Evolutionary conservation across 192 early-diverging fungal species (phyloP), one percentile per base, ranked within the genome.

Genomic region (Powellomyces hirtus): DNA sequence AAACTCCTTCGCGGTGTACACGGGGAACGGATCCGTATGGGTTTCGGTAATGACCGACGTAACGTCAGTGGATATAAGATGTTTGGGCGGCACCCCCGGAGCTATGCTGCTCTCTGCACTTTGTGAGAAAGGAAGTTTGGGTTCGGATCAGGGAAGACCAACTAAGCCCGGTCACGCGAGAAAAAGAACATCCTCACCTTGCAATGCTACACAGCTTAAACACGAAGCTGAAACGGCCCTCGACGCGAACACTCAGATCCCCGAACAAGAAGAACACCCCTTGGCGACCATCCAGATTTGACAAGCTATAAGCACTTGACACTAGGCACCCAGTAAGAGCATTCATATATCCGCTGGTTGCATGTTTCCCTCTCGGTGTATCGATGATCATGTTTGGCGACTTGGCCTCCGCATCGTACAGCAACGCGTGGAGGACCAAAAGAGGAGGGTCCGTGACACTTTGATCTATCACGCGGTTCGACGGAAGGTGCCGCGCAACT

Each of bases 261-360:
- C 38, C 59, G 66, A 82, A 82, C 63, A 82, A 67, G 58, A 82
- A 82, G 46, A 75, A 82, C 14, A 72, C 35, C 2, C 72, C 77
- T 20, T 77, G 40, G 4, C 27, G 27, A 3, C 65, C 71, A 34
- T 77, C 66, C 38, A 69, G 18, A 34, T 76, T 70, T 53, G 6
- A 10, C 31, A 78, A 27, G 24, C 18, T 26, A 22, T 36, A 33
- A n/a, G 55, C 40, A 7, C 57, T 36, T n/a, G 58, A 61, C 4
- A 66, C 64, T 3, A 70, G 46, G 18, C 49, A 65, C 26, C 79
- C 79, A 5, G 72, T 46, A 34, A 81, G 52, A 36, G 57, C 38
- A 45, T 68, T 53, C 36, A 57, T 31, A 31, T 66, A 66, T 18
- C 22, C 35, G 34, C 38, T 26, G 2, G 27, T 29, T 10, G 42